These are phyloP conservation scores for Tagetes erecta DNA, from an alignment of 129 eudicot species.

Conservation along the genomic window DNA sequence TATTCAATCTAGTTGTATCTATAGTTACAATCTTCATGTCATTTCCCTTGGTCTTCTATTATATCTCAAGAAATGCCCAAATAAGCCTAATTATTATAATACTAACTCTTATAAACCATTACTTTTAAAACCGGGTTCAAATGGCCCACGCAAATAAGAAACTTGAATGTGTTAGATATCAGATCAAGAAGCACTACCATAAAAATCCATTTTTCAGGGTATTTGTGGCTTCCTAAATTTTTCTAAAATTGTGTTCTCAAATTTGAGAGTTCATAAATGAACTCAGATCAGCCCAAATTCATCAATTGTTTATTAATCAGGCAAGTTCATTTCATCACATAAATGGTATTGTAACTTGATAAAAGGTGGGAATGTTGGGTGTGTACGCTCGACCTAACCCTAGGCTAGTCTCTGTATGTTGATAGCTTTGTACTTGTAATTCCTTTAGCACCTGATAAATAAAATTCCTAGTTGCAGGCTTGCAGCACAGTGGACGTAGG, in stretches of 20 bases:
- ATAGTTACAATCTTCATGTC: background rate
- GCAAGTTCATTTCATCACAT: conserved; percentile 15
- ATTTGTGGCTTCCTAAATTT: background rate
- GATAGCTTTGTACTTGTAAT: no score
- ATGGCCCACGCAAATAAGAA: background rate
- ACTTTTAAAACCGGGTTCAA: background rate
- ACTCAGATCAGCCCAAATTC: conserved; percentile 7
- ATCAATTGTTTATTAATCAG: background rate
- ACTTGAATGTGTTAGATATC: background rate
- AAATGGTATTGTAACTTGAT: conserved; percentile 5
- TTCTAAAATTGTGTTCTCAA: background rate
- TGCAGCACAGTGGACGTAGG: no score
- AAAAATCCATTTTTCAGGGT: background rate
- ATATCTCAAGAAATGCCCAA: background rate
- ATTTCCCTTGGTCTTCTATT: background rate
- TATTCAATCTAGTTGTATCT: background rate
- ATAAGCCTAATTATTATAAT: background rate
- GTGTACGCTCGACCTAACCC: no score
- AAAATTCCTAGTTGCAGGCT: no score
- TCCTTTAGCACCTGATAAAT: no score
- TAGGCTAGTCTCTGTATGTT: no score
- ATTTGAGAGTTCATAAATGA: conserved; percentile 4
- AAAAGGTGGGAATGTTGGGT: background rate
- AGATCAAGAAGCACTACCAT: background rate
- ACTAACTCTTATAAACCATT: background rate